Base-by-base conservation (phyloP, 306 rosid species). In the Dalbergia oliveri region DNA sequence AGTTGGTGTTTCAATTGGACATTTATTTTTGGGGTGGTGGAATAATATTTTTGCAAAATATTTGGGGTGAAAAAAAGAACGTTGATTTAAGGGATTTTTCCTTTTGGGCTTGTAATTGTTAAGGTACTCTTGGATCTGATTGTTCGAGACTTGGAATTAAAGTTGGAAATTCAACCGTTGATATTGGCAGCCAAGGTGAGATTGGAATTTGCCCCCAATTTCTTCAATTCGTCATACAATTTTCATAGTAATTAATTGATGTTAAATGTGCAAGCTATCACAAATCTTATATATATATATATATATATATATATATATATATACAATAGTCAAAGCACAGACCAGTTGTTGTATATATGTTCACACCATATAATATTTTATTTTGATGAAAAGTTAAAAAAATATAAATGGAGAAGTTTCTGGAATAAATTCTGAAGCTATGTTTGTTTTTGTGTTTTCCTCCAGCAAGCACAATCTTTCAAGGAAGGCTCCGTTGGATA, bases 51-150 rank as follows among this genome's bases (percentile, higher is more conserved):
- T n/a, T n/a, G n/a, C 13, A 13, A n/a, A 21, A 7, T 50, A 68
- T 23, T 9, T 45, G 66, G 18, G 69, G 11, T 4, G n/a, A 41
- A 64, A 4, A 10, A 54, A 34, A 6, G 8, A 31, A 41, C 12
- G 12, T 37, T 71, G 66, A 67, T 53, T 59, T 16, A 45, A 12
- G 16, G 35, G 23, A n/a, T 19, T 5, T 71, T 18, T 76, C 2
- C n/a, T 57, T 54, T 37, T 82, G 50, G 14, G 41, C 16, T 8
- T 65, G 4, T 15, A 11, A 62, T 53, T 88, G 64, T 34, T 3
- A 54, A 94, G 98, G 98, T 81, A 85, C 97, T 9, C 86, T 92
- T 72, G 89, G 93, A 72, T 81, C 97, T 2, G 91, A 92, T 67
- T 94, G 98, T 69, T 85, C 88, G 6, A 84, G 31, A 51, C 94